A percentile compares a stretch with the other conserved stretches of the same genome.
Evolutionary conservation across 495 filamentous ascomycete genomes (phyloP).

Genomic region (Poronia punctata): DNA sequence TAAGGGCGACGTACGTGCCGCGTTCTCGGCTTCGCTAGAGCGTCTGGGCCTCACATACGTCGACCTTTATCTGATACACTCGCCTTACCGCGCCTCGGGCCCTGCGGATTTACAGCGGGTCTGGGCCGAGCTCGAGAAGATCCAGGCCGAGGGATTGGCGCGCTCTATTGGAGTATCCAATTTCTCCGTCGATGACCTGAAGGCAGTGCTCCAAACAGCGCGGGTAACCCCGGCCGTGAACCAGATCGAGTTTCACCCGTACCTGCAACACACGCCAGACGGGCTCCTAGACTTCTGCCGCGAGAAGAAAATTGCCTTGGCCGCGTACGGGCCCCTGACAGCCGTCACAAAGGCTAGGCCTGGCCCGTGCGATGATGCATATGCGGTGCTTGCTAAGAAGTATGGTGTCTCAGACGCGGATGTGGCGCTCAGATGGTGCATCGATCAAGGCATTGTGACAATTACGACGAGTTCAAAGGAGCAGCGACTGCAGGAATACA

Average conservation of each 20-base stretch:
- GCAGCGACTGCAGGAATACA: slow-evolving; percentile 58
- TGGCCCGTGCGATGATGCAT: slow-evolving; percentile 60
- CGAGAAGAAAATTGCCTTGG: slow-evolving; percentile 59
- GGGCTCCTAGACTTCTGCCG: slow-evolving; percentile 56
- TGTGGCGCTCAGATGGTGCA: slow-evolving; percentile 65
- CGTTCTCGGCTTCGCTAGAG: slow-evolving; percentile 65
- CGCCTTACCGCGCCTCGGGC: slow-evolving; percentile 59
- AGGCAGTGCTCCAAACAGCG: slow-evolving; percentile 59
- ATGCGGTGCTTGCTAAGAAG: slow-evolving; percentile 59
- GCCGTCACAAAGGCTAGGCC: slow-evolving; percentile 56
- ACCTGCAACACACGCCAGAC: slow-evolving; percentile 59
- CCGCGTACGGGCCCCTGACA: slow-evolving; percentile 63
- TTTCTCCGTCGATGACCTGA: slow-evolving; percentile 60
- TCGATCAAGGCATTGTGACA: slow-evolving; percentile 71
- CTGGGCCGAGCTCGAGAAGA: slow-evolving; percentile 72
- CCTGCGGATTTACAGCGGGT: slow-evolving; percentile 57
- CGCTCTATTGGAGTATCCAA: slow-evolving; percentile 83
- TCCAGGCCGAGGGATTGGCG: slow-evolving; percentile 63
- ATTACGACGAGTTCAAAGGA: slow-evolving; percentile 75
- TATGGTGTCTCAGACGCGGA: slow-evolving; percentile 68
- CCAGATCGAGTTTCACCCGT: slow-evolving; percentile 86
- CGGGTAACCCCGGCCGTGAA: slow-evolving; percentile 63
- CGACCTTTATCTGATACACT: slow-evolving; percentile 79
- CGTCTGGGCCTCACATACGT: slow-evolving; percentile 75
- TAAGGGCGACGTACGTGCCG: slow-evolving; percentile 49